Base-by-base conservation (phyloP, 2,329 filamentous ascomycete species). In the Penicillium sp. region DNA sequence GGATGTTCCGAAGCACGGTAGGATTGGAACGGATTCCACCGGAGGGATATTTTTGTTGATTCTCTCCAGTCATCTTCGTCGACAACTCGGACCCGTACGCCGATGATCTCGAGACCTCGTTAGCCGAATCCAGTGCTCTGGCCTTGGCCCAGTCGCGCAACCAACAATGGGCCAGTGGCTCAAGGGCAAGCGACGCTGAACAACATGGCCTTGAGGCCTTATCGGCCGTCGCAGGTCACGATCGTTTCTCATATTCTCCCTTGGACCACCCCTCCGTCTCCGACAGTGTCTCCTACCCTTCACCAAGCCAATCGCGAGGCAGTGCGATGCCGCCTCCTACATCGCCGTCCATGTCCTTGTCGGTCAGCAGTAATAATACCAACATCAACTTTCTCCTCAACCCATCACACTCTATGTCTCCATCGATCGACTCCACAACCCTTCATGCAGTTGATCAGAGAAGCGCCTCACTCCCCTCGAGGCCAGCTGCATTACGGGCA, bases 51-150 rank as follows among this genome's bases (percentile, higher is more conserved):
- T 21, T 29, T 47, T 31, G 52, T 43, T 56, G 52, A 44, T 50
- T 49, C 26, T 49, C 43, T 42, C 21, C 44, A 83, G 83, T 88
- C 43, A 84, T 83, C 7, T 88, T 88, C 65, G 79, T 86, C 64
- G 81, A 87, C 65, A 85, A 84, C 56, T 83, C 80, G 39, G 85
- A 88, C 65, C 85, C 85, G 2, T 87, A 85, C 67, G 80, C 83
- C 26, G 83, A 85, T 54, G 77, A 80, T 50, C 66, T 78, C 14
- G 74, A 75, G 43, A 62, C 69, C n/a, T 67, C 70, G 3, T 58
- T 77, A 14, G 62, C 63, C 44, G 70, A 72, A 39, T 68, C 71
- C 1, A 69, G 72, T 35, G 69, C 67, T 2, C 62, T 68, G 45
- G 62, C 70, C 16, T 60, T 72, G 25, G 62, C 67, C 6, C 70